Evolutionary conservation across 2,329 filamentous ascomycete species (phyloP), one percentile per base, ranked within the genome.

Genomic region (Ascochyta viciae-villosae): DNA sequence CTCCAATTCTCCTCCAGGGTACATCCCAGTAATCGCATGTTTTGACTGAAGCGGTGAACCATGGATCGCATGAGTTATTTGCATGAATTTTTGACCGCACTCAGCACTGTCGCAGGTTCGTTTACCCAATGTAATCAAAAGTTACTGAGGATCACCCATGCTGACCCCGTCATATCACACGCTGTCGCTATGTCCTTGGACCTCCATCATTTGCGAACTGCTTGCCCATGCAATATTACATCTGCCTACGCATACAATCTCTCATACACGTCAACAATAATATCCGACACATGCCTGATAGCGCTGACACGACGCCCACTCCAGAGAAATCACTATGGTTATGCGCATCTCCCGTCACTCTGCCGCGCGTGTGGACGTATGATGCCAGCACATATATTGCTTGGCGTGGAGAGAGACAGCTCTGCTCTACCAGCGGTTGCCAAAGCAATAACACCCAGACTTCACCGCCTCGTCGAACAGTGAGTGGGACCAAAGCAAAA

Each of bases 101-200:
- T 43, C 49, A 51, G 54, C 45, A 50, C 37, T 31, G 44, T 44
- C 29, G 54, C 49, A 44, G 29, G 34, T 40, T 53, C 45, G 35
- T 50, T 39, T 26, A 41, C 27, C 45, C 44, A 53, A 48, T 48
- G 53, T 44, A 53, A 57, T 52, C 39, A 41, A 52, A 49, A 23
- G 7, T 2, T 8, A 43, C 16, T 41, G 54, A 48, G 58, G 57
- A 50, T 60, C 23, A 63, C 49, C 64, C 64, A 63, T 63, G 66
- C 37, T 35, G 23, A 37, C 31, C 53, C 49, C 40, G 43, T 49
- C 29, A 41, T 38, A 45, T 52, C 26, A 35, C 43, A 29, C 40
- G 31, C 26, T 49, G 44, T 44, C 44, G 45, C 27, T 33, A 26
- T 8, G 6, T 26, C 31, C 37, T 50, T 47, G 37, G 53, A 42